Conservation (phyloP, 169 alveolate species). For the Plasmodium fragile region DNA sequence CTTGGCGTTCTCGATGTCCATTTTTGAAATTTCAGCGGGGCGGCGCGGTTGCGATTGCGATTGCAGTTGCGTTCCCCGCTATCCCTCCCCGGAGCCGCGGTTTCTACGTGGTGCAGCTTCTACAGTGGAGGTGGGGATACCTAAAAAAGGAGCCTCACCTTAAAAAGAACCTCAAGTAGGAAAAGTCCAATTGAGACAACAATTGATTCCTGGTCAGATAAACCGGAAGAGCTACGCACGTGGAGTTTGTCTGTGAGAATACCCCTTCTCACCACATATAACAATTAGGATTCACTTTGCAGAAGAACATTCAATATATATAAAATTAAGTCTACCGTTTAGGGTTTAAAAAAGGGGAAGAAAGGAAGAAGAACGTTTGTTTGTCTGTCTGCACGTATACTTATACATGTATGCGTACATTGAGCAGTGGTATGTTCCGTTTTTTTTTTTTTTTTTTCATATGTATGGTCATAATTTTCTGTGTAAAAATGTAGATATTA, state of each 20-base stretch:
- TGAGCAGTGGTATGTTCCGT: neutral
- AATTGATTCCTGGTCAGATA: neutral
- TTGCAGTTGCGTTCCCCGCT: too few species aligned
- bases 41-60: neutral
- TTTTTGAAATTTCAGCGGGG: neutral
- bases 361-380: neutral
- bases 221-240: neutral
- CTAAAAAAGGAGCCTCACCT: neutral
- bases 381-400: neutral
- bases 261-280: neutral
- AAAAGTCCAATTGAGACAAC: neutral
- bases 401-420: neutral
- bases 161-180: neutral
- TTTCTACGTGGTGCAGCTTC: neutral
- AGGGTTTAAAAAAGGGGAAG: neutral
- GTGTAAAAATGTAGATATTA: neutral
- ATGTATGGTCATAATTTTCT: neutral
- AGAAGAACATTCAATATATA: neutral
- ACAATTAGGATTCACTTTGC: neutral
- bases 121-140: neutral
- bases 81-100: neutral
- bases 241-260: neutral
- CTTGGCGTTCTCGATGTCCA: constrained; percentile 67
- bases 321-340: neutral
- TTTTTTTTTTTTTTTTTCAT: neutral